A percentile compares a stretch with the other conserved stretches of the same genome.
These are phyloP conservation scores for Aphanomyces invadans DNA, from an alignment of 352 stramenopile species.

Conservation along the genomic window DNA sequence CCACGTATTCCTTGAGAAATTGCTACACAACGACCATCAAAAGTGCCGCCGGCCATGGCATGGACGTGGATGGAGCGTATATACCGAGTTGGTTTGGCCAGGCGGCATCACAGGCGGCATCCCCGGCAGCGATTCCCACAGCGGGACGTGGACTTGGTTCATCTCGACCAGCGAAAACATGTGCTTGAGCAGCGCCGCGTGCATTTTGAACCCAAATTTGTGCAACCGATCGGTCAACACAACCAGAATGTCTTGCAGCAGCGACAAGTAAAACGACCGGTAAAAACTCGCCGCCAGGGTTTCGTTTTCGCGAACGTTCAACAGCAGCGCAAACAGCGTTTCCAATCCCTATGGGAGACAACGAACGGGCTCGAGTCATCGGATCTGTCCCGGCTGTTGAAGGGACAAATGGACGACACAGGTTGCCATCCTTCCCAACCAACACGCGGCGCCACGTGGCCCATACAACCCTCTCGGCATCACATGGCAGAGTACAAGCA, in stretches of 20 bases:
- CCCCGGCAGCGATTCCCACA: conserved; percentile 90
- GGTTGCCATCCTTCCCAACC: too few species aligned
- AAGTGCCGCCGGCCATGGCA: background rate
- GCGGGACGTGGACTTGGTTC: conserved; percentile 92
- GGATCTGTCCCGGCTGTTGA: too few species aligned
- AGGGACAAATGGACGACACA: too few species aligned
- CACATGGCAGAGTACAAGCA: too few species aligned
- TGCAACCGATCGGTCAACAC: conserved; percentile 98
- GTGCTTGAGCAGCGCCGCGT: conserved; percentile 94
- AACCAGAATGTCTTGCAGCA: conserved; percentile 92
- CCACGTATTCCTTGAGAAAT: conserved; percentile 96
- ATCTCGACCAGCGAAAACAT: conserved; percentile 98
- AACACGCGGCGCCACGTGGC: too few species aligned
- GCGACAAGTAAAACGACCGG: conserved; percentile 93
- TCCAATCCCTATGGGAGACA: conserved; percentile 77
- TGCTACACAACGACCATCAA: conserved; percentile 29
- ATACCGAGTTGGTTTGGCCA: conserved; percentile 74
- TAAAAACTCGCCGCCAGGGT: conserved; percentile 97
- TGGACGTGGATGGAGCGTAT: conserved; percentile 13
- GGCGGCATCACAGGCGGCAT: conserved; percentile 38
- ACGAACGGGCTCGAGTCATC: too few species aligned
- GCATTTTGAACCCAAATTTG: conserved; percentile 98
- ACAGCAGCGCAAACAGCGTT: conserved; percentile 93
- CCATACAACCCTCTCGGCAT: too few species aligned
- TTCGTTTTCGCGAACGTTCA: conserved; percentile 93